Evolutionary conservation across 2,329 filamentous ascomycete species (phyloP).

Genomic region (Pestalotiopsis sp.): DNA sequence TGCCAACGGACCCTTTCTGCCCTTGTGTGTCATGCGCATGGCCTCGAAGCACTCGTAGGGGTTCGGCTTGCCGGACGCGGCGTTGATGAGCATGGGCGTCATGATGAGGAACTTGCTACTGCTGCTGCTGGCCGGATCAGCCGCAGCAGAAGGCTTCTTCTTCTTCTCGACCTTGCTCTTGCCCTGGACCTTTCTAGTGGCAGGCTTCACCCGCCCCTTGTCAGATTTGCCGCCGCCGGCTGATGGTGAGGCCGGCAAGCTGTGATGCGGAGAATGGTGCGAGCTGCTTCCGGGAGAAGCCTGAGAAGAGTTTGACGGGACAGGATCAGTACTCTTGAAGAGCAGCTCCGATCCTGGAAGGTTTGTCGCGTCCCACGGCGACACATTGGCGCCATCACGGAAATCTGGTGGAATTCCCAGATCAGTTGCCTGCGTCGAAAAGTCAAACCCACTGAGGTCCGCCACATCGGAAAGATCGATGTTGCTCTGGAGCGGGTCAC

Average conservation of each 20-base stretch:
- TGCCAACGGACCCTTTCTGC: conserved; percentile 56
- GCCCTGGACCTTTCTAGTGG: conserved; percentile 42
- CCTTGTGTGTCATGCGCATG: conserved; percentile 52
- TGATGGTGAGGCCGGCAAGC: conserved; percentile 15
- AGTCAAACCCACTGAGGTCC: conserved; percentile 28
- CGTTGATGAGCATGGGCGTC: conserved; percentile 53
- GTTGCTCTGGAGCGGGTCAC: conserved; percentile 10
- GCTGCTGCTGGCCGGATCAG: conserved; percentile 37
- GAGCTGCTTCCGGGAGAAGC: conserved; percentile 16
- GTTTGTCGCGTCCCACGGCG: conserved; percentile 43
- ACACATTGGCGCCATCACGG: conserved; percentile 35
- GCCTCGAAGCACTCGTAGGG: conserved; percentile 57
- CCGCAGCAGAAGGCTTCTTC: conserved; percentile 24
- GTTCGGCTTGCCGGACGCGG: conserved; percentile 50
- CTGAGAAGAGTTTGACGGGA: conserved; percentile 9
- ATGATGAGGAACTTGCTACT: conserved; percentile 54
- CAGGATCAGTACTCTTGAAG: conserved; percentile 34
- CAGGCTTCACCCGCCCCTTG: conserved; percentile 27
- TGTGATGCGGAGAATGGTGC: conserved; percentile 26
- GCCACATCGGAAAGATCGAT: conserved; percentile 17
- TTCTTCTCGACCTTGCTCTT: conserved; percentile 47
- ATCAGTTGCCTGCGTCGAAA: conserved; percentile 29
- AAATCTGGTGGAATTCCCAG: conserved; percentile 39
- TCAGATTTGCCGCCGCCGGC: conserved; percentile 22
- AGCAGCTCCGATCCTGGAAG: conserved; percentile 32